Percentiles rank a stretch among this genome's conserved stretches.
phyloP scores from a whole-genome alignment of 495 filamentous ascomycete species.

The Delitschia confertaspora region DNA sequence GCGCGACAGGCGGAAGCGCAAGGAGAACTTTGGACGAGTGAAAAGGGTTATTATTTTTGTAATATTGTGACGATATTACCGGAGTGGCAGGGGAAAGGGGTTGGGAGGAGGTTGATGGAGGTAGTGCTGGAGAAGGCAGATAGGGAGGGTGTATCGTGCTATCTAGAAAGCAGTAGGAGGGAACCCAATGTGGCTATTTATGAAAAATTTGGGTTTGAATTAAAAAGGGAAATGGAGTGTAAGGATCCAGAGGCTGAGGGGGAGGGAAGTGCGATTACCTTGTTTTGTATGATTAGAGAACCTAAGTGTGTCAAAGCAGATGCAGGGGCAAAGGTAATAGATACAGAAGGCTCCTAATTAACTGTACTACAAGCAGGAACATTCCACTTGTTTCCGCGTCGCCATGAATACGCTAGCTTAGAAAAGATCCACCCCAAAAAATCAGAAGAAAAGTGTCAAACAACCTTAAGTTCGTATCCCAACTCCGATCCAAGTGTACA shows the following conservation, averaged over 20 bases:
- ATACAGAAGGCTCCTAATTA: no score
- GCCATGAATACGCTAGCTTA: no score
- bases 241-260: conserved; percentile 51
- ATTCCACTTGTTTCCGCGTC: no score
- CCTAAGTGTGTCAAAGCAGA: no score
- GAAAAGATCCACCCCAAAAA: no score
- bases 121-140: conserved; percentile 51
- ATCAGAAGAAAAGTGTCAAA: no score
- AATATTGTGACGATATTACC: conserved; percentile 60
- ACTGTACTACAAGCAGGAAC: no score
- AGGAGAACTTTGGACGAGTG: conserved; percentile 48
- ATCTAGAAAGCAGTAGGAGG: conserved; percentile 55
- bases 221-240: conserved; percentile 54
- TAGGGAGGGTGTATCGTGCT: conserved; percentile 50
- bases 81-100: conserved; percentile 48
- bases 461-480: no score
- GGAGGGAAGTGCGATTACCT: conserved; percentile 40
- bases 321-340: no score
- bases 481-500: no score
- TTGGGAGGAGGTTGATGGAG: conserved; percentile 51
- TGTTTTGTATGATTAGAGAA: conserved; percentile 47
- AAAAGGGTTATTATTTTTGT: conserved; percentile 58
- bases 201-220: conserved; percentile 54
- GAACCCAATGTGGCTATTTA: conserved; percentile 59
- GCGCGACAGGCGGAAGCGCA: conserved; percentile 49